Conservation (phyloP, 2,329 filamentous ascomycete species). For the Botrytis deweyae region DNA sequence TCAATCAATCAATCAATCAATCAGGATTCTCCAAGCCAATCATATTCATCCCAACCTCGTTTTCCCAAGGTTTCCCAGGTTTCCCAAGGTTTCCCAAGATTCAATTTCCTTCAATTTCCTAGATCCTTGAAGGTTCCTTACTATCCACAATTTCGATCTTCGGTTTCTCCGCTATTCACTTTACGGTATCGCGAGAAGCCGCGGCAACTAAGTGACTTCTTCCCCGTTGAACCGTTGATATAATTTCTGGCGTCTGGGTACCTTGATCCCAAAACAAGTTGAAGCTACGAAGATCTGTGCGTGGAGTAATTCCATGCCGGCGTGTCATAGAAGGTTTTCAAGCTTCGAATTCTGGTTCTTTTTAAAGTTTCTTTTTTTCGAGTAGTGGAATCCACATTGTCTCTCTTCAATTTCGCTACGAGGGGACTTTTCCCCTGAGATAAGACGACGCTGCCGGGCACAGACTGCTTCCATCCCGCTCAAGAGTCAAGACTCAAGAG, state of each 20-base stretch:
- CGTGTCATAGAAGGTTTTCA: neutral
- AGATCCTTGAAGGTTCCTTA: neutral
- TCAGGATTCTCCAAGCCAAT: neutral
- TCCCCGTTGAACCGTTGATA: constrained; percentile 17
- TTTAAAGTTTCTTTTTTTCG: neutral
- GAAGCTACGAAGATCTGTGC: constrained; percentile 3
- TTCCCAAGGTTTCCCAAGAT: neutral
- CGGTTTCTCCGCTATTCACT: constrained; percentile 14
- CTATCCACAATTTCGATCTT: constrained; percentile 12
- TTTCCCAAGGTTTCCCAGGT: constrained; percentile 3
- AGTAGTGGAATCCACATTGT: neutral
- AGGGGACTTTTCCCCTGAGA: neutral
- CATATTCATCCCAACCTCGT: neutral
- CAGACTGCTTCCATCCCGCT: constrained; percentile 5
- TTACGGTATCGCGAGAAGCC: constrained; percentile 6
- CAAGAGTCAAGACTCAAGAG: neutral
- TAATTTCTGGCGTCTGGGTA: neutral
- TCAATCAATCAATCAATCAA: constrained; percentile 3
- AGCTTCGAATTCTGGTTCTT: neutral
- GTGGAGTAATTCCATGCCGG: neutral
- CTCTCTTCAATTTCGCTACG: constrained; percentile 21
- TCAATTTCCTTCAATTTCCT: constrained; percentile 8
- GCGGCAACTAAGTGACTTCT: constrained; percentile 2
- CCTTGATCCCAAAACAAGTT: neutral
- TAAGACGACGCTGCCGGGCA: neutral